Conservation (phyloP, 805 yeast genomes). For the Barnettozyma vustinii region DNA sequence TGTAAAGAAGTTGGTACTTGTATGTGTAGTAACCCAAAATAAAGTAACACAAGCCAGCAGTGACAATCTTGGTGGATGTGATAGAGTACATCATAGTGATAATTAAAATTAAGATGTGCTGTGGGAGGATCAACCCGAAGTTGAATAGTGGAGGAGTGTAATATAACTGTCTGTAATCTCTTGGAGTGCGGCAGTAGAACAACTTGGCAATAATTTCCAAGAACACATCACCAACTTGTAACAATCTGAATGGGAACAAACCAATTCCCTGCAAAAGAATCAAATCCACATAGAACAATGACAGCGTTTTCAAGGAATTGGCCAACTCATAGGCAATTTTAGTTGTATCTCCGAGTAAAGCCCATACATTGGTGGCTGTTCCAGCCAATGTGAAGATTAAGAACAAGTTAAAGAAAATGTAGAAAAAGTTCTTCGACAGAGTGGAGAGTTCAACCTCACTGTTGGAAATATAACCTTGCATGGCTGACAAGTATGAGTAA, state of each 20-base stretch:
- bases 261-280: slow-evolving; percentile 80
- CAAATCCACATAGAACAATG: slow-evolving; percentile 87
- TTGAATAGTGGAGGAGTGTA: slow-evolving; percentile 83
- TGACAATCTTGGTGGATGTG: slow-evolving; percentile 80
- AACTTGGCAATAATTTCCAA: slow-evolving; percentile 61
- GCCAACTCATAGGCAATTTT: slow-evolving; percentile 86
- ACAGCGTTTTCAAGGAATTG: slow-evolving; percentile 67
- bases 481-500: slow-evolving; percentile 55
- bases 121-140: slow-evolving; percentile 87
- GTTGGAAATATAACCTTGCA: slow-evolving; percentile 86
- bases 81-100: slow-evolving; percentile 86
- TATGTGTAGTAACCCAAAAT: slow-evolving; percentile 81
- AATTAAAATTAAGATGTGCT: slow-evolving; percentile 80
- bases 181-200: slow-evolving; percentile 64
- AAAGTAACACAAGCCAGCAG: slow-evolving; percentile 83
- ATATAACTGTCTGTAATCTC: slow-evolving; percentile 71
- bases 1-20: slow-evolving; percentile 84
- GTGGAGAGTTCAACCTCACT: slow-evolving; percentile 92
- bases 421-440: slow-evolving; percentile 89
- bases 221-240: slow-evolving; percentile 72
- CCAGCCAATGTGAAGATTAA: slow-evolving; percentile 92
- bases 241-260: slow-evolving; percentile 79
- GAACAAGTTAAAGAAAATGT: slow-evolving; percentile 88
- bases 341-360: slow-evolving; percentile 80
- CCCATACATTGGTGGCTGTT: slow-evolving; percentile 78